Percentiles rank a stretch among this genome's conserved stretches.
phyloP scores from a whole-genome alignment of 2,329 filamentous ascomycete genomes.

The Sclerotiophoma versabilis region DNA sequence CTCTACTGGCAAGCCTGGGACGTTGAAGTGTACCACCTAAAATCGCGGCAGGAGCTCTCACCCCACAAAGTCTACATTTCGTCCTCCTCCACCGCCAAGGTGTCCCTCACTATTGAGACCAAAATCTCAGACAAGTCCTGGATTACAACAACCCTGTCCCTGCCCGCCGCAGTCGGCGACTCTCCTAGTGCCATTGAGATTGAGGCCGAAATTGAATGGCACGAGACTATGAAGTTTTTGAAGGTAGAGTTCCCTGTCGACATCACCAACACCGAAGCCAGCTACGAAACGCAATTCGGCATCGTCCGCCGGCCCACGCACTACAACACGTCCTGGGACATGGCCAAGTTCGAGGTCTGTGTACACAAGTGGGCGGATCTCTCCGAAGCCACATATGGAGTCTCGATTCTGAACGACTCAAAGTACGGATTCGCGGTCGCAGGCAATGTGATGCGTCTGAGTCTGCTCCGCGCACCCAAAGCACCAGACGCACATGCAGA shows the following conservation, averaged over 20 bases:
- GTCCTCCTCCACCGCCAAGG: slow-evolving; percentile 75
- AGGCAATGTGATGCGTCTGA: slow-evolving; percentile 88
- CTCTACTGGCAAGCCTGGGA: slow-evolving; percentile 99
- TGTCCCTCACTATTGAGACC: slow-evolving; percentile 82
- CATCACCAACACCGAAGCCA: slow-evolving; percentile 87
- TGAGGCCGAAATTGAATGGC: slow-evolving; percentile 91
- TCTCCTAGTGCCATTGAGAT: slow-evolving; percentile 77
- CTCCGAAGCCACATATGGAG: slow-evolving; percentile 85
- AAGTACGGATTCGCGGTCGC: slow-evolving; percentile 95
- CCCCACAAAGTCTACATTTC: slow-evolving; percentile 73
- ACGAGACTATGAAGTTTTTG: slow-evolving; percentile 95
- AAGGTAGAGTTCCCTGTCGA: slow-evolving; percentile 98
- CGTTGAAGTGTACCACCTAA: slow-evolving; percentile 93
- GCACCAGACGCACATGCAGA: slow-evolving; percentile 93
- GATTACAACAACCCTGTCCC: slow-evolving; percentile 83
- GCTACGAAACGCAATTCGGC: slow-evolving; percentile 94
- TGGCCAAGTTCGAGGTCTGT: slow-evolving; percentile 98
- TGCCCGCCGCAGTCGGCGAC: slow-evolving; percentile 72
- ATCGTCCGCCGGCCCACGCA: slow-evolving; percentile 89
- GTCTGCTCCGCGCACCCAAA: slow-evolving; percentile 84
- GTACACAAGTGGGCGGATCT: slow-evolving; percentile 94
- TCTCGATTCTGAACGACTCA: slow-evolving; percentile 91
- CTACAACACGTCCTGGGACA: slow-evolving; percentile 97
- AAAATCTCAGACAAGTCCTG: slow-evolving; percentile 87
- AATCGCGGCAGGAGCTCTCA: slow-evolving; percentile 79